Conservation (phyloP, 176 grass and related monocot genomes). For the Aegilops longissima region DNA sequence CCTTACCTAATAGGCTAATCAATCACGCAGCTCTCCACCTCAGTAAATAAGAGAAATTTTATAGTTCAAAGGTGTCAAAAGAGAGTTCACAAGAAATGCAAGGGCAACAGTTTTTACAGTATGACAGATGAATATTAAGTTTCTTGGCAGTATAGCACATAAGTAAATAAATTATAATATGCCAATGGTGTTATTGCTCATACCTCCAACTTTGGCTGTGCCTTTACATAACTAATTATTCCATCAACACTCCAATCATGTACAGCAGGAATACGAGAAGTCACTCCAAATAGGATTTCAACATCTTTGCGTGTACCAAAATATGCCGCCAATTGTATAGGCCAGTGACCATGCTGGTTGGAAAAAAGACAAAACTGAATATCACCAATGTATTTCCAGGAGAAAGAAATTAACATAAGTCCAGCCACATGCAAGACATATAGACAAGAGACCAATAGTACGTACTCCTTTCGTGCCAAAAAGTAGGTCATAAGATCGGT, state of each 20-base stretch:
- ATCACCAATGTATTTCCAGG: background rate
- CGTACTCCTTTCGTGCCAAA: background rate
- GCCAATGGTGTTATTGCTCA: background rate
- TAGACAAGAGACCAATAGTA: background rate
- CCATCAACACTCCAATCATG: conserved; percentile 9
- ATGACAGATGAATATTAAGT: background rate
- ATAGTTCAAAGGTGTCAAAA: background rate
- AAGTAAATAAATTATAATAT: background rate
- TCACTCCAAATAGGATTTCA: background rate
- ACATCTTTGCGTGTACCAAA: background rate
- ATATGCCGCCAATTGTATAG: background rate
- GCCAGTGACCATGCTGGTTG: background rate
- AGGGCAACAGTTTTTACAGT: background rate
- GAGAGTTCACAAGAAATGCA: background rate
- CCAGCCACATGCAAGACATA: background rate
- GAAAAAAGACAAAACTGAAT: background rate
- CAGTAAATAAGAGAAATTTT: background rate
- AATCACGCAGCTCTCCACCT: too few relatives aligned
- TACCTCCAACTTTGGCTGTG: conserved; percentile 1
- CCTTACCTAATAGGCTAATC: too few relatives aligned
- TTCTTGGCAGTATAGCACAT: background rate
- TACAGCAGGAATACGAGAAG: background rate
- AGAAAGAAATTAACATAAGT: background rate
- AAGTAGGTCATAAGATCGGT: background rate
- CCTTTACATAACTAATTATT: background rate